These are phyloP conservation scores for Mariannaea sp. DNA, from an alignment of 2,329 filamentous ascomycete genomes.

Conservation along the genomic window DNA sequence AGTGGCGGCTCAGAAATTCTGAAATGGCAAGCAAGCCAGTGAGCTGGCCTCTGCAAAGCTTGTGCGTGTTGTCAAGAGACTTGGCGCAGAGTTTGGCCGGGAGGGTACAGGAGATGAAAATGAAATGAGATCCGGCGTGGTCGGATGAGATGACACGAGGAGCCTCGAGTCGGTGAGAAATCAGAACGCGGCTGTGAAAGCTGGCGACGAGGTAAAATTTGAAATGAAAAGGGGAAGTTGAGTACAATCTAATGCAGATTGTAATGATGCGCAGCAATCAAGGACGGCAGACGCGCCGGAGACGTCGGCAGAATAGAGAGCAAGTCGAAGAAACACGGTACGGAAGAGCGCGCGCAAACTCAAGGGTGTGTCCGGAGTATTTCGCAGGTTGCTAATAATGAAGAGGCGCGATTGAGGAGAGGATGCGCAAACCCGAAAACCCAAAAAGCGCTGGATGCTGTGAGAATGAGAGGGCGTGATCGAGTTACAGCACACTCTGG, in stretches of 20 bases:
- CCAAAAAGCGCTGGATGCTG: not conserved
- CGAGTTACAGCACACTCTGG: not conserved
- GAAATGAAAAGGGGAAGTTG: not conserved
- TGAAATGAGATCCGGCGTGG: constrained; percentile 18
- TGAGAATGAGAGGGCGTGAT: not conserved
- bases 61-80: constrained; percentile 7
- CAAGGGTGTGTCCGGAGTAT: constrained; percentile 26
- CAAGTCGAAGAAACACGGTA: constrained; percentile 27
- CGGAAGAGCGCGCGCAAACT: constrained; percentile 30
- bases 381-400: constrained; percentile 1
- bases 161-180: constrained; percentile 3
- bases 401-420: not conserved
- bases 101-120: constrained; percentile 11
- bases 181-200: constrained; percentile 1
- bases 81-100: constrained; percentile 8
- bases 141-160: constrained; percentile 16
- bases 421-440: not conserved
- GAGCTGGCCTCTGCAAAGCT: not conserved
- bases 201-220: not conserved
- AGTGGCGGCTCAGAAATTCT: constrained; percentile 4
- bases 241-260: constrained; percentile 20
- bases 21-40: constrained; percentile 11
- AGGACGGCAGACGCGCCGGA: constrained; percentile 31
- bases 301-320: constrained; percentile 19
- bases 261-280: constrained; percentile 3